These are phyloP conservation scores for Sideroxylon spinosum DNA, from an alignment of 179 eudicot species.

Conservation along the genomic window DNA sequence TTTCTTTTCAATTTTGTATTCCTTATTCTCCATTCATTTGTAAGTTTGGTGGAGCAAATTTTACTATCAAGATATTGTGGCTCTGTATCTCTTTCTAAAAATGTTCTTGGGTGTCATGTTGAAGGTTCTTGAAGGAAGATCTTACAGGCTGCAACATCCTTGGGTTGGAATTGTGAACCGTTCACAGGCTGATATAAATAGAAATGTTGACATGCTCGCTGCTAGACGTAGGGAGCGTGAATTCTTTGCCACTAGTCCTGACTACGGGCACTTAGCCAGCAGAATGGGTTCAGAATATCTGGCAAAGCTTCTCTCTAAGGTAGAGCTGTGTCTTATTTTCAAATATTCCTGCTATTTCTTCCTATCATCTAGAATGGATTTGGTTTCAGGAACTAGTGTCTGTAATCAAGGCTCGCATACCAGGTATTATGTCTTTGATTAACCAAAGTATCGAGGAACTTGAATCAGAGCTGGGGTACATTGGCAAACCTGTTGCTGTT, in stretches of 20 bases:
- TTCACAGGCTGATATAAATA: conserved; percentile 65
- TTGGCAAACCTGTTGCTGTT: conserved; percentile 53
- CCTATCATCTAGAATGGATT: neutral
- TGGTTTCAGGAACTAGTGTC: conserved; percentile 50
- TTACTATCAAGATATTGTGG: neutral
- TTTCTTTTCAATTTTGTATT: neutral
- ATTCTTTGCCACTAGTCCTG: conserved; percentile 52
- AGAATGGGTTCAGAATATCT: conserved; percentile 68
- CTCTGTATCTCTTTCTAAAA: neutral
- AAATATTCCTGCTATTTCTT: neutral
- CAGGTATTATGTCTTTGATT: conserved; percentile 43
- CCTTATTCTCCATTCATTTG: neutral
- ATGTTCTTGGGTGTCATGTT: conserved; percentile 11
- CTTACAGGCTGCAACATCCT: conserved; percentile 53
- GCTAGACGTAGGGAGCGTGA: conserved; percentile 59
- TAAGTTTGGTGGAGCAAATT: neutral
- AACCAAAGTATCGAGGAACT: conserved; percentile 44
- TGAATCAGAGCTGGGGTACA: conserved; percentile 43
- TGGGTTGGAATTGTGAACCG: conserved; percentile 77
- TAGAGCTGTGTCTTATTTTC: conserved; percentile 9
- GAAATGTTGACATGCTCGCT: conserved; percentile 50
- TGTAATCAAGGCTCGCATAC: conserved; percentile 46
- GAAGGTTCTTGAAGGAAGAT: conserved; percentile 72
- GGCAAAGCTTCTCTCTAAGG: conserved; percentile 59
- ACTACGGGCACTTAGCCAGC: conserved; percentile 51